Percentiles rank a stretch among this genome's conserved stretches.
Conservation (phyloP, 768 basidiomycete species). For the Lactarius psammicola region DNA sequence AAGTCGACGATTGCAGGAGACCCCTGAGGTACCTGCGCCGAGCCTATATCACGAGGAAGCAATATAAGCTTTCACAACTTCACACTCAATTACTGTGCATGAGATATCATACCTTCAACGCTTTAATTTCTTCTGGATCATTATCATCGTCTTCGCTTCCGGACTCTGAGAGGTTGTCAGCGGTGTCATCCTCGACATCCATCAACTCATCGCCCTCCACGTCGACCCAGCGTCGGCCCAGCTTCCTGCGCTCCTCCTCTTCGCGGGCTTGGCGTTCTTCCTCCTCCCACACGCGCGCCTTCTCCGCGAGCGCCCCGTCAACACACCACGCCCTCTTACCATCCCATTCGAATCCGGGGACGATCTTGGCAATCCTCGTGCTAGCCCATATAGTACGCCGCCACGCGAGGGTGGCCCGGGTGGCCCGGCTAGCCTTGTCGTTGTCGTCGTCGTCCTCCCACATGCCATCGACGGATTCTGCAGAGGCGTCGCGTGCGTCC, state of each 20-base stretch:
- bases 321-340: conserved; percentile 61
- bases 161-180: conserved; percentile 29
- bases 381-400: conserved; percentile 69
- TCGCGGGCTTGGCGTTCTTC: conserved; percentile 65
- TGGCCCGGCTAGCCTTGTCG: conserved; percentile 38
- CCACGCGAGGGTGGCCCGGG: conserved; percentile 52
- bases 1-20: conserved; percentile 50
- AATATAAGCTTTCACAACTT: conserved; percentile 9
- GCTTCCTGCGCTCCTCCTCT: conserved; percentile 64
- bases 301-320: conserved; percentile 62
- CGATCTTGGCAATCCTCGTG: conserved; percentile 60
- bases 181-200: conserved; percentile 48
- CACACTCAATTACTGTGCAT: conserved; percentile 10
- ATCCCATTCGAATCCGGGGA: conserved; percentile 75
- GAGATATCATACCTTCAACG: conserved; percentile 61
- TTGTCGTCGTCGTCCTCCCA: conserved; percentile 77
- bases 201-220: conserved; percentile 57
- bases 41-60: conserved; percentile 44
- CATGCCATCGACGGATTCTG: conserved; percentile 65
- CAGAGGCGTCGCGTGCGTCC: conserved; percentile 75
- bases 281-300: conserved; percentile 66
- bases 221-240: conserved; percentile 61
- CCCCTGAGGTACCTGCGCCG: conserved; percentile 73
- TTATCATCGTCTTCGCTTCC: conserved; percentile 56
- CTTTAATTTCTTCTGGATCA: conserved; percentile 70